Evolutionary conservation across 164 flowering plant species (phyloP).

Genomic region (Tetracentron sinense): DNA sequence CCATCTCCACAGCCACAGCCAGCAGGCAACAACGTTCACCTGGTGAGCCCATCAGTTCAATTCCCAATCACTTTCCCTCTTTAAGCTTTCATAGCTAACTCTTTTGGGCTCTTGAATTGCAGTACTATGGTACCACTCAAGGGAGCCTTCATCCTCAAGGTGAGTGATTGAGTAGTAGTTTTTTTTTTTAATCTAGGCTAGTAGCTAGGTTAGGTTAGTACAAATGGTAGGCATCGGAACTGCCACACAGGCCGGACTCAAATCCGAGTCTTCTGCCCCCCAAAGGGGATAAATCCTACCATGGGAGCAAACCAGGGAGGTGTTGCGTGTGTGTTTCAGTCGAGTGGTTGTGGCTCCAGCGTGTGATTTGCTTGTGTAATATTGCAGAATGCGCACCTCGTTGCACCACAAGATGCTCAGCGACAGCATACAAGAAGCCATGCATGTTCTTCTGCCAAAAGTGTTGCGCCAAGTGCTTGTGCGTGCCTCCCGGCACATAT

Average conservation of each 20-base stretch:
- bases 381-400: slow-evolving; percentile 22
- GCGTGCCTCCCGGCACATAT: slow-evolving; percentile 28
- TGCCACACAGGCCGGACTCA: too few relatives aligned
- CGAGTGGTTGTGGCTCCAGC: neutral
- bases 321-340: neutral
- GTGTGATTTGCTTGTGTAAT: neutral
- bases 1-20: slow-evolving; percentile 23
- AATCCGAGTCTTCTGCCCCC: too few relatives aligned
- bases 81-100: neutral
- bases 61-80: too few relatives aligned
- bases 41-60: too few relatives aligned
- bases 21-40: slow-evolving; percentile 5
- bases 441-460: slow-evolving; percentile 29
- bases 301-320: too few relatives aligned
- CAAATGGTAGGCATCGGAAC: too few relatives aligned
- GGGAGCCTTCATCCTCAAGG: slow-evolving; percentile 30
- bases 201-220: too few relatives aligned
- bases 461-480: slow-evolving; percentile 27
- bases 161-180: neutral
- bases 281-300: too few relatives aligned
- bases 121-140: slow-evolving; percentile 27
- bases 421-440: slow-evolving; percentile 26
- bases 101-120: slow-evolving; percentile 1
- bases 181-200: too few relatives aligned
- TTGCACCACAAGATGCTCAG: slow-evolving; percentile 20